A percentile compares a stretch with the other conserved stretches of the same genome.
phyloP scores from a whole-genome alignment of 129 eudicot species.

The Saussurea involucrata region DNA sequence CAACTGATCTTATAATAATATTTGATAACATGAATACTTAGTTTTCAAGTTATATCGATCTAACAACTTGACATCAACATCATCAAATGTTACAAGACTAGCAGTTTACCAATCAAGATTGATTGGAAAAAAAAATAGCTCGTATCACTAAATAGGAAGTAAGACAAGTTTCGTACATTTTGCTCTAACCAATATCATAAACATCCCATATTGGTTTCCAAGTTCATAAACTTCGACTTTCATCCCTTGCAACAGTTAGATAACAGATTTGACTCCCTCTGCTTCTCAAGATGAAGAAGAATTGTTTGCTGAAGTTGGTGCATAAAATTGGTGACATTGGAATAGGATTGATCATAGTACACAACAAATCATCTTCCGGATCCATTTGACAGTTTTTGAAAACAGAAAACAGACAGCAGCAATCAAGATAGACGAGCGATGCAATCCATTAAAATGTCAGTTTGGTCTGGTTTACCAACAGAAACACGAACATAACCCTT shows the following conservation, averaged over 20 bases:
- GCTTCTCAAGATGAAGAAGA: neutral
- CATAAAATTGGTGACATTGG: neutral
- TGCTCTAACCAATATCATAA: too few relatives aligned
- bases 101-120: too few relatives aligned
- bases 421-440: conserved; percentile 34
- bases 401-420: neutral
- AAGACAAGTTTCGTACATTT: too few relatives aligned
- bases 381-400: conserved; percentile 2
- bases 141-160: too few relatives aligned
- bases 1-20: too few relatives aligned
- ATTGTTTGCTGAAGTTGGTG: neutral
- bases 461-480: conserved; percentile 97
- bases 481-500: conserved; percentile 89
- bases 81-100: too few relatives aligned
- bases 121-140: too few relatives aligned
- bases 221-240: neutral
- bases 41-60: too few relatives aligned
- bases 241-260: neutral
- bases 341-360: neutral
- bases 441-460: conserved; percentile 74
- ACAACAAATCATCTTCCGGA: neutral
- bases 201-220: neutral
- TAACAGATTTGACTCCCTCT: neutral
- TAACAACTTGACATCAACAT: too few relatives aligned
- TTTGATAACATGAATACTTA: too few relatives aligned